Percentiles rank a stretch among this genome's conserved stretches.
These are phyloP conservation scores for Cladosporium austrohemisphaericum DNA, from an alignment of 2,329 filamentous ascomycete species.

Conservation along the genomic window DNA sequence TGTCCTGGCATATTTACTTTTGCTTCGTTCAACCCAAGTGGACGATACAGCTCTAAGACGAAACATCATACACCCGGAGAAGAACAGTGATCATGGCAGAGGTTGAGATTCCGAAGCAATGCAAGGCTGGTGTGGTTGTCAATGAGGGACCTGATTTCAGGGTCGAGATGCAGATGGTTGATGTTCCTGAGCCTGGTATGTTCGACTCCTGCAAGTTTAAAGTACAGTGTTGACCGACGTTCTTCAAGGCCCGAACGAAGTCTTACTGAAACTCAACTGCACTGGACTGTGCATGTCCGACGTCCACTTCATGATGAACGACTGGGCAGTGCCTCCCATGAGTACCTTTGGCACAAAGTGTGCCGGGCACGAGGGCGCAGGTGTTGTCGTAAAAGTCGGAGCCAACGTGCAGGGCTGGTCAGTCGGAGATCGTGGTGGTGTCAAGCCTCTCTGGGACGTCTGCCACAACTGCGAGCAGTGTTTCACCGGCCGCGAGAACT, in stretches of 20 bases:
- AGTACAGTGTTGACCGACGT: slow-evolving; percentile 2
- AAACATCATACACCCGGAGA: no score
- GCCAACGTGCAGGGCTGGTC: slow-evolving; percentile 51
- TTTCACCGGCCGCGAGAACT: slow-evolving; percentile 52
- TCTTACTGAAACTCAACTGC: slow-evolving; percentile 55
- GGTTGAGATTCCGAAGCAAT: slow-evolving; percentile 44
- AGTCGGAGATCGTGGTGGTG: slow-evolving; percentile 51
- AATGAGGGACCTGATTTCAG: slow-evolving; percentile 50
- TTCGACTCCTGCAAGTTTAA: neutral
- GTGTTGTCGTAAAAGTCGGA: slow-evolving; percentile 54
- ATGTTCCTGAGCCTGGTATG: slow-evolving; percentile 48
- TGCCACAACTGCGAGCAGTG: slow-evolving; percentile 50
- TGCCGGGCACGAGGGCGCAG: slow-evolving; percentile 50
- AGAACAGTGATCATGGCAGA: slow-evolving; percentile 20
- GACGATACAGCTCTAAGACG: neutral
- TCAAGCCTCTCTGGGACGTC: slow-evolving; percentile 51
- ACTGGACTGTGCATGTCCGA: slow-evolving; percentile 58
- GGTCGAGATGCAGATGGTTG: slow-evolving; percentile 47
- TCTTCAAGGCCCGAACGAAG: slow-evolving; percentile 49
- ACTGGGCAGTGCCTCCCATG: slow-evolving; percentile 50
- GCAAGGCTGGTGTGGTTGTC: slow-evolving; percentile 50
- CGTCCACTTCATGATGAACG: slow-evolving; percentile 55
- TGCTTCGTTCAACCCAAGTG: neutral
- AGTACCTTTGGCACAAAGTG: slow-evolving; percentile 33
- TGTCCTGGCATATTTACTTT: no score